phyloP scores from a whole-genome alignment of 139 green algal genomes.

The Chlorella sp. region DNA sequence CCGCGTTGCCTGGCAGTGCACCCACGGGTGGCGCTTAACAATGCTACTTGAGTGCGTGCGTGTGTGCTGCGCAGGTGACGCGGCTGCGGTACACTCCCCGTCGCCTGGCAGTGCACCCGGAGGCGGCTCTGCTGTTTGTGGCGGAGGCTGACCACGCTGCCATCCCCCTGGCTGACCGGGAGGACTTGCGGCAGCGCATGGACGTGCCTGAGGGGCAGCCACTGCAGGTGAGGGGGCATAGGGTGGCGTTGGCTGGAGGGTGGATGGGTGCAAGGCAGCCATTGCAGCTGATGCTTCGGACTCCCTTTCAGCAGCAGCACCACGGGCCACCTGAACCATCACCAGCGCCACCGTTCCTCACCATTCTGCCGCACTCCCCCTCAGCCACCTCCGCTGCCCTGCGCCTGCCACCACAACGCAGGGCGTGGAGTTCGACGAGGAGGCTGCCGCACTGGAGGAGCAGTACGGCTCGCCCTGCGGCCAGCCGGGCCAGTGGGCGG shows the following conservation, averaged over 20 bases:
- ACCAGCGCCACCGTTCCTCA: too few relatives aligned
- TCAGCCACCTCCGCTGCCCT: too few relatives aligned
- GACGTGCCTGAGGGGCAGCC: neutral
- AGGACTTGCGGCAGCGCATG: conserved; percentile 36
- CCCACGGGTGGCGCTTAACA: conserved; percentile 56
- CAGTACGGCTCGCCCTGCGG: conserved; percentile 74
- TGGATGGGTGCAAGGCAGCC: too few relatives aligned
- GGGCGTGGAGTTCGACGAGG: conserved; percentile 71
- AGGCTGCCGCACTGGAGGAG: conserved; percentile 61
- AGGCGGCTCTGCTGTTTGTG: conserved; percentile 50
- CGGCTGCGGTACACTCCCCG: conserved; percentile 94
- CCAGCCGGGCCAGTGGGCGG: conserved; percentile 75
- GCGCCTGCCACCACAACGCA: too few relatives aligned
- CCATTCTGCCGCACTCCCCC: too few relatives aligned
- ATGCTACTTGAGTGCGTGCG: too few relatives aligned
- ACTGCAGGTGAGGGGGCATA: conserved; percentile 29
- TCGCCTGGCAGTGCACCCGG: conserved; percentile 75
- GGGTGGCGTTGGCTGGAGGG: neutral
- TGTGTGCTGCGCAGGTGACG: conserved; percentile 19
- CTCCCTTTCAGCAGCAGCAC: too few relatives aligned
- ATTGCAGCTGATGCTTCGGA: too few relatives aligned
- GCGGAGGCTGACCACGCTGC: conserved; percentile 76
- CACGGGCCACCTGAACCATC: too few relatives aligned
- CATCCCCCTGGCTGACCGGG: conserved; percentile 53
- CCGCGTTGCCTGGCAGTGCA: conserved; percentile 84